Evolutionary conservation across 805 yeast species (phyloP), one percentile per base, ranked within the genome.

Genomic region (Spencermartinsiella europaea): DNA sequence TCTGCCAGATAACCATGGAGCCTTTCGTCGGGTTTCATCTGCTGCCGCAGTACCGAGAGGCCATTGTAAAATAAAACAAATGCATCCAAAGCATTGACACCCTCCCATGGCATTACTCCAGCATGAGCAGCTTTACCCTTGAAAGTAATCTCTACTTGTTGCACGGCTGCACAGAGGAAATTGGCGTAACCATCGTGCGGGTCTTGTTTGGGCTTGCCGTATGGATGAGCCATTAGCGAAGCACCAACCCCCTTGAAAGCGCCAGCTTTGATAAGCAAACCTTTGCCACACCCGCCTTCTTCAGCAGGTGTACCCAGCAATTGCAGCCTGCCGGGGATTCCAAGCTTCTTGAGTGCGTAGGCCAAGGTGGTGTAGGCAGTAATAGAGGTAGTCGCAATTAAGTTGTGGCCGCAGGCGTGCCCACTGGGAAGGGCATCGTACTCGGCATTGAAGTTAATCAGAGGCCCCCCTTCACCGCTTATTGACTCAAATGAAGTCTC

Each of bases 321-420:
- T 42, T 53, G 56, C n/a, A 61, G 58, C 3, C 60, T 50, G n/a
- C 65, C 65, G 14, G 62, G 52, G 21, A 60, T 49, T 8, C 50
- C 47, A 38, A 47, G 55, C 22, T 54, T 48, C 36, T 39, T 43
- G 60, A 61, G 53, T 17, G 58, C 54, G 17, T 48, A 21, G n/a
- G 58, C 56, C 3, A 54, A 44, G 17, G 53, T 40, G 12, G 57
- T 22, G 8, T 59, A 57, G 7, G 56, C 58, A 4, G 52, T 47
- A 7, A 59, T 56, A 19, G 60, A 49, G 3, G 58, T 31, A 27
- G 58, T 50, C 8, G 64, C 62, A 40, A 60, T 61, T 40, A 61
- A 50, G 44, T 61, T 61, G 41, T 61, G 65, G 17, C 65, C 65
- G 47, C 65, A 61, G 3, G 62, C 63, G 52, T 61, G 65, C 3